These are phyloP conservation scores for Ophiostoma novo-ulmi DNA, from an alignment of 2,329 filamentous ascomycete genomes.

Conservation along the genomic window DNA sequence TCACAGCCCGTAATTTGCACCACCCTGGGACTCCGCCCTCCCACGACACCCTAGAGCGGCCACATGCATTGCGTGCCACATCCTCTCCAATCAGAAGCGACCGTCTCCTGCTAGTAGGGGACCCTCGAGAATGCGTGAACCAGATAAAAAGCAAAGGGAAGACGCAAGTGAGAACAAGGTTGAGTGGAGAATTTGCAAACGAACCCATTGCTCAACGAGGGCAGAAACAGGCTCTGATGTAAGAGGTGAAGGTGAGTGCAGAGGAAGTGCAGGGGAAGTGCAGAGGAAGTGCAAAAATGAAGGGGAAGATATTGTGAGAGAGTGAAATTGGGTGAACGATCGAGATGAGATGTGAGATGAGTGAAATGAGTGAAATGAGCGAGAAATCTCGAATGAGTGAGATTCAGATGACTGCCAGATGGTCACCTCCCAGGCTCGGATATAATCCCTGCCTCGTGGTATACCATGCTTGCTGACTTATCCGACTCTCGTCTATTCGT, in stretches of 20 bases:
- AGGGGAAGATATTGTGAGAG: neutral
- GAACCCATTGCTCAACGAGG: conserved; percentile 20
- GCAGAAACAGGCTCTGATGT: neutral
- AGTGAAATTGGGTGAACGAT: neutral
- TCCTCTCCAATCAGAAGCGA: conserved; percentile 34
- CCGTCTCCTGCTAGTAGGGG: conserved; percentile 10
- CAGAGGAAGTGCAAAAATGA: neutral
- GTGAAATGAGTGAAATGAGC: neutral
- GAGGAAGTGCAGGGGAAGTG: neutral
- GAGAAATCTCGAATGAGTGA: neutral
- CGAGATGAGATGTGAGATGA: neutral
- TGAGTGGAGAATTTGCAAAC: conserved; percentile 14
- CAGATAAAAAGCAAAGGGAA: conserved; percentile 7
- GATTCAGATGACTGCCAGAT: conserved; percentile 1
- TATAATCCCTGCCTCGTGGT: neutral
- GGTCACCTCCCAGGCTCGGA: neutral
- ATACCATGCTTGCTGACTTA: neutral
- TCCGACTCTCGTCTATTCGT: neutral
- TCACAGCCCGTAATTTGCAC: conserved; percentile 44
- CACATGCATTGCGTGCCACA: conserved; percentile 24
- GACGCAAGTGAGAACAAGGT: conserved; percentile 6
- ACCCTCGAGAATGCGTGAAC: conserved; percentile 5
- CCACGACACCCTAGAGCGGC: conserved; percentile 23
- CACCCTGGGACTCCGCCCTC: conserved; percentile 32
- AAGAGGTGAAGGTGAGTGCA: neutral